A percentile compares a stretch with the other conserved stretches of the same genome.
phyloP scores from a whole-genome alignment of 257 asterid species.

The Salvia miltiorrhiza region DNA sequence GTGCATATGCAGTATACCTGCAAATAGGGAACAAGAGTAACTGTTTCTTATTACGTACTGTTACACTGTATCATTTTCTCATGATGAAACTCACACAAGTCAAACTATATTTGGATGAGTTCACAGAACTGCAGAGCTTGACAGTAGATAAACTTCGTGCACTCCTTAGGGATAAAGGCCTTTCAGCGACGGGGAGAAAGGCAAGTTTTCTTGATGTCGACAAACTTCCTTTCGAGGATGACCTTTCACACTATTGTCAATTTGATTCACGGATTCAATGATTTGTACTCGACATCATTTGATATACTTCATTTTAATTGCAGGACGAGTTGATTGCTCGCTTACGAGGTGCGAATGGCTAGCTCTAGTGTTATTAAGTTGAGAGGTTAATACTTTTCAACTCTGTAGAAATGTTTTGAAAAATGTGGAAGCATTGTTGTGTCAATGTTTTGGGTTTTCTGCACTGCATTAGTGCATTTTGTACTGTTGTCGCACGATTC shows the following conservation, averaged over 20 bases:
- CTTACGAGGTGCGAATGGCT: slow-evolving; percentile 38
- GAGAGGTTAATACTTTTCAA: slow-evolving; percentile 17
- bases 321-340: slow-evolving; percentile 77
- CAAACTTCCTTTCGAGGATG: not conserved
- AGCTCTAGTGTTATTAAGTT: slow-evolving; percentile 5
- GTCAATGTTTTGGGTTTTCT: slow-evolving; percentile 13
- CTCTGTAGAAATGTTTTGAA: slow-evolving; percentile 18
- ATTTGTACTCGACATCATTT: not conserved
- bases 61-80: not conserved
- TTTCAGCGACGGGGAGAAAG: slow-evolving; percentile 68
- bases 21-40: not conserved
- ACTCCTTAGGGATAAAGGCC: slow-evolving; percentile 69
- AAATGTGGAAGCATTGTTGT: slow-evolving; percentile 16
- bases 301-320: not conserved
- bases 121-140: slow-evolving; percentile 50
- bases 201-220: slow-evolving; percentile 34
- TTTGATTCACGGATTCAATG: not conserved
- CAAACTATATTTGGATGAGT: slow-evolving; percentile 15
- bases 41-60: not conserved
- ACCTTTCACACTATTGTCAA: not conserved
- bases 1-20: not conserved
- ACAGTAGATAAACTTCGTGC: slow-evolving; percentile 69
- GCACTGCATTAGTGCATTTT: slow-evolving; percentile 15
- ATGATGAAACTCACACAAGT: not conserved
- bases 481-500: not conserved